Base-by-base conservation (phyloP, 805 yeast genomes). In the Komagataella pseudopastoris region DNA sequence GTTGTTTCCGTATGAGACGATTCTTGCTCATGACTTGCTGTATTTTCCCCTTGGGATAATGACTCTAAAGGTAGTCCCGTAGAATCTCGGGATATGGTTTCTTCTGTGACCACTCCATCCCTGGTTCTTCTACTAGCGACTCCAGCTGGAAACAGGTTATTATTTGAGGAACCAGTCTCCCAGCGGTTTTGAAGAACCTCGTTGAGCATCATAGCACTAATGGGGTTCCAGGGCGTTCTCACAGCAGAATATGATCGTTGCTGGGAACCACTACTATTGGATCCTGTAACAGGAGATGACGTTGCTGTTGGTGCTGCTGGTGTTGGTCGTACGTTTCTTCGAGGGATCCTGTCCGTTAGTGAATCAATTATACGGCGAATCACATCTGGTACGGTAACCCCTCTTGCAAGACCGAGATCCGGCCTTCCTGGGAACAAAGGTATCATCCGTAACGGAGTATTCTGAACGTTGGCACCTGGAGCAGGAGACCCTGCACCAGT, bases 61-160 rank as follows among this genome's bases (percentile, higher is more conserved):
- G 39, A 8, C 5, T 30, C 39, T 30, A 14, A 14, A 8, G 14
- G 14, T 30, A 6, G 39, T 10, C 39, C 39, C 10, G 39, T 14
- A 30, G 39, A 12, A 30, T 30, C 14, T 30, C 14, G 39, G 14
- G 39, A 14, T 10, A 30, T 8, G 14, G 39, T 30, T 30, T 30
- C 39, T 14, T 30, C 39, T 4, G 39, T 30, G 14, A 30, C 39
- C 2, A 73, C 75, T 1, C 80, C 81, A 48, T 55, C 58, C 0
- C 67, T 59, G 0, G 76, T 73, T 53, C 81, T 61, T 52, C 77
- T 67, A 55, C 80, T 75, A 12, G 72, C 60, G 7, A 77, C 74
- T 1, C 80, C 81, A 2, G 71, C 56, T 1, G 80, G 73, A 56
- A 77, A 76, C 14, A 30, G 8, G 14, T 30, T 30, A 30, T 6